Evolutionary conservation across 164 flowering plant species (phyloP), one percentile per base, ranked within the genome.

Genomic region (Echeveria elegans): DNA sequence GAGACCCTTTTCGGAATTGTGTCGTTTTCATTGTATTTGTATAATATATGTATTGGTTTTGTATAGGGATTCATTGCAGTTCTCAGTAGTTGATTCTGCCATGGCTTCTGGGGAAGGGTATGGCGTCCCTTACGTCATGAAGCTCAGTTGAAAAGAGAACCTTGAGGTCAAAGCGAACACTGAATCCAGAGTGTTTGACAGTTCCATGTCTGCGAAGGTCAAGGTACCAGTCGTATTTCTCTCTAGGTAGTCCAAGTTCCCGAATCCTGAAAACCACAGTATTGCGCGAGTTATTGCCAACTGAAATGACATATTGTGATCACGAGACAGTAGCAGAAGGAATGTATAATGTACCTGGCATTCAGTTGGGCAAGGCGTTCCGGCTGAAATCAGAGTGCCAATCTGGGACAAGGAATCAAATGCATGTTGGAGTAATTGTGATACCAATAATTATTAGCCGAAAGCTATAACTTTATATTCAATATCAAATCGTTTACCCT

Each of bases 181-280:
- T 86, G 80, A 91, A 89, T 2, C 97, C 99, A 1, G 92, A 83
- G 66, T 82, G 85, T 40, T 78, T 75, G 32, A 77, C 90, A 0
- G 90, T 83, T 38, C 97, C 97, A 63, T 94, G 86, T 77, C 86
- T 75, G 24, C 85, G 83, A 66, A 94, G 87, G 75, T 91, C 96
- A 16, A 91, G 59, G 56, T 89, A 94, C 96, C 97, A 91, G 50
- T 89, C 88, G 36, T 80, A 88, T 71, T 84, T 78, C 69, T 88
- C 84, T 58, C 40, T 76, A 11, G 79, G 70, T 73, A 86, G 69
- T 14, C 85, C 82, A 23, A 80, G 50, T 60, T 89, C 92, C 62
- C 75, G 58, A 23, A 94, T 81, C 80, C 99, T 91, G 83, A 67
- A 7, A 7, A 16, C 58, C 2, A 34, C 5, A 7, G 15, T n/a